Percentiles rank a stretch among this genome's conserved stretches.
phyloP scores from a whole-genome alignment of 352 stramenopile genomes.

The Phytophthora pini region DNA sequence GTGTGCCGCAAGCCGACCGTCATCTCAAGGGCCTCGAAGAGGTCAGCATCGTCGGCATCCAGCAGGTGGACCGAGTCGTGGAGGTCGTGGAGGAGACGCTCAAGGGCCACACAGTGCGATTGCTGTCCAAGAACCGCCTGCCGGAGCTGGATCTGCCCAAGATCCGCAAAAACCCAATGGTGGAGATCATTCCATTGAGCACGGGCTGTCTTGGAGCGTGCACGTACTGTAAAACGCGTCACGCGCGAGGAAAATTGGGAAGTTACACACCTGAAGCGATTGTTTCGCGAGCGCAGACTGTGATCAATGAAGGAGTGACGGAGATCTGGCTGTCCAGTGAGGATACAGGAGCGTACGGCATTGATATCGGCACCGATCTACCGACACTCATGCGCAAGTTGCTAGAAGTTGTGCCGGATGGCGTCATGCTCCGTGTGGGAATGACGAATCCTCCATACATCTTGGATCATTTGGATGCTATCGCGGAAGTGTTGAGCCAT shows the following conservation, averaged over 20 bases:
- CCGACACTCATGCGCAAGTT: conserved; percentile 70
- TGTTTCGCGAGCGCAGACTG: conserved; percentile 63
- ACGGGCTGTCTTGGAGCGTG: conserved; percentile 92
- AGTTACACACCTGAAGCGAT: conserved; percentile 89
- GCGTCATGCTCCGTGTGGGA: conserved; percentile 91
- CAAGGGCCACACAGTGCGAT: conserved; percentile 86
- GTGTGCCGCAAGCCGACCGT: conserved; percentile 91
- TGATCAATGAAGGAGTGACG: conserved; percentile 84
- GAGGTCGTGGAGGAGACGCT: conserved; percentile 93
- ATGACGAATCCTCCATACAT: conserved; percentile 96
- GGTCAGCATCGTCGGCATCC: conserved; percentile 90
- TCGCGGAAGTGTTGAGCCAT: conserved; percentile 87
- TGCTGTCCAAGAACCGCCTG: conserved; percentile 85
- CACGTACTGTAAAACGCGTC: conserved; percentile 95
- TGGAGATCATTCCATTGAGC: conserved; percentile 93
- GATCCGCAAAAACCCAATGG: conserved; percentile 92
- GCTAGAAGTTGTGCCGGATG: conserved; percentile 66
- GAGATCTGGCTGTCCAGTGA: conserved; percentile 94
- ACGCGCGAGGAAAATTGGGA: conserved; percentile 90
- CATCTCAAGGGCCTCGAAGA: conserved; percentile 83
- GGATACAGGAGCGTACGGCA: conserved; percentile 93
- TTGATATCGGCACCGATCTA: conserved; percentile 88
- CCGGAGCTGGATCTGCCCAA: conserved; percentile 92
- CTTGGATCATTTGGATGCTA: conserved; percentile 81
- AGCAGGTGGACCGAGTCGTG: conserved; percentile 92